A percentile compares a stretch with the other conserved stretches of the same genome.
These are phyloP conservation scores for Capsicum baccatum DNA, from an alignment of 257 asterid genomes.

Conservation along the genomic window DNA sequence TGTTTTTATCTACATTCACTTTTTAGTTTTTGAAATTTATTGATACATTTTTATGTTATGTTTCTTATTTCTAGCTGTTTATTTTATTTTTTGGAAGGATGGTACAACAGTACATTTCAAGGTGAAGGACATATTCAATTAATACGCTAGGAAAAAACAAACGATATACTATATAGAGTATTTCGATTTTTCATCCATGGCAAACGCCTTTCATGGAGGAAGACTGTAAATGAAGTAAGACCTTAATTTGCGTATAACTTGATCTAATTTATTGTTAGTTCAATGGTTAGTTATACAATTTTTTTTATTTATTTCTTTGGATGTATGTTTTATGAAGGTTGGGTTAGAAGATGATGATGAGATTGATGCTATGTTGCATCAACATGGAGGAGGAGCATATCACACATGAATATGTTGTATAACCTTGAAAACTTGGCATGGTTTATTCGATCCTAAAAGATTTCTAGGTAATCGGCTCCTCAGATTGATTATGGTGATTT, in stretches of 20 bases:
- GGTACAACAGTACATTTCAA: neutral
- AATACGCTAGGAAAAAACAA: neutral
- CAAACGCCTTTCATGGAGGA: neutral
- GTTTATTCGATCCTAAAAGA: neutral
- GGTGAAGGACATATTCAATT: conserved; percentile 13
- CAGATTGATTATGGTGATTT: neutral
- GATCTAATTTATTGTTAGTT: neutral
- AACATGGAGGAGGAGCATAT: neutral
- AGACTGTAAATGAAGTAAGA: neutral
- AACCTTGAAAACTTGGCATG: neutral
- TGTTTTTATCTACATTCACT: neutral
- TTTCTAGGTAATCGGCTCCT: no score
- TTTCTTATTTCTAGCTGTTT: neutral
- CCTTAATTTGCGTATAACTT: neutral
- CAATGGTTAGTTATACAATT: neutral
- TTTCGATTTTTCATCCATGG: neutral
- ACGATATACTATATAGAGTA: neutral
- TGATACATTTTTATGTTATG: neutral
- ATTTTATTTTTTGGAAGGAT: neutral
- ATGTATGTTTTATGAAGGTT: neutral
- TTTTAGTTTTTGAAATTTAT: neutral
- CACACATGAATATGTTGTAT: neutral
- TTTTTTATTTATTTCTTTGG: no score
- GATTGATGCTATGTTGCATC: neutral
- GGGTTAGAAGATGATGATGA: neutral